Conservation (phyloP, 495 filamentous ascomycete species). For the Jackrogersella multiformis region DNA sequence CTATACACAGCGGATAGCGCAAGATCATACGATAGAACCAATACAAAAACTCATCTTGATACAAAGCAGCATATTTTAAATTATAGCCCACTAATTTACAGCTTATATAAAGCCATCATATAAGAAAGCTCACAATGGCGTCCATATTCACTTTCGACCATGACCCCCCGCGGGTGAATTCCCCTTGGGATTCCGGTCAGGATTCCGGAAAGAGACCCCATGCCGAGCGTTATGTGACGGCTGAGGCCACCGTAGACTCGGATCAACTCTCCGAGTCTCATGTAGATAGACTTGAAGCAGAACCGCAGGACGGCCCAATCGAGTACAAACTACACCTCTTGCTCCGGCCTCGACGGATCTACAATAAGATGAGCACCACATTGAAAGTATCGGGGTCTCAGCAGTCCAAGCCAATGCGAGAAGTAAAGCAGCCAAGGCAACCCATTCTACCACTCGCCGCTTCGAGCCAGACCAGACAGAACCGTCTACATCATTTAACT, state of each 20-base stretch:
- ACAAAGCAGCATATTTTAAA: slow-evolving; percentile 24
- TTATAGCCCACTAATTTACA: neutral
- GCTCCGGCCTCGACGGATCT: slow-evolving; percentile 77
- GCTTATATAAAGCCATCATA: neutral
- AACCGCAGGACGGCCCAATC: slow-evolving; percentile 92
- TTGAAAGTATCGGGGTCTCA: slow-evolving; percentile 60
- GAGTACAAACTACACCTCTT: slow-evolving; percentile 98
- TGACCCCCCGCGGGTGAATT: slow-evolving; percentile 84
- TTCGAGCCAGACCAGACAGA: slow-evolving; percentile 73
- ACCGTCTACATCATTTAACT: slow-evolving; percentile 87
- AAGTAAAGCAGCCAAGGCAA: slow-evolving; percentile 61
- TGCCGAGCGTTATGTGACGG: slow-evolving; percentile 45
- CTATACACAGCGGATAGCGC: slow-evolving; percentile 44
- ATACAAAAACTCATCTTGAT: slow-evolving; percentile 27
- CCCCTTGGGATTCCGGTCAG: slow-evolving; percentile 77
- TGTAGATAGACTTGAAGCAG: slow-evolving; percentile 81
- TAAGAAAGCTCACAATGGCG: slow-evolving; percentile 69
- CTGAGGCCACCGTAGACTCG: slow-evolving; percentile 48
- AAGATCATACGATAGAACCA: slow-evolving; percentile 40
- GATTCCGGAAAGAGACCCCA: slow-evolving; percentile 48
- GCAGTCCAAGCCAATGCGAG: slow-evolving; percentile 66
- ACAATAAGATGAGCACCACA: slow-evolving; percentile 65
- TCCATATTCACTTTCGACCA: slow-evolving; percentile 96
- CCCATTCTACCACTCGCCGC: slow-evolving; percentile 47
- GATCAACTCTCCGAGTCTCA: slow-evolving; percentile 73